Evolutionary conservation across 768 basidiomycete genomes (phyloP), one percentile per base, ranked within the genome.

Genomic region (Exidia glandulosa): DNA sequence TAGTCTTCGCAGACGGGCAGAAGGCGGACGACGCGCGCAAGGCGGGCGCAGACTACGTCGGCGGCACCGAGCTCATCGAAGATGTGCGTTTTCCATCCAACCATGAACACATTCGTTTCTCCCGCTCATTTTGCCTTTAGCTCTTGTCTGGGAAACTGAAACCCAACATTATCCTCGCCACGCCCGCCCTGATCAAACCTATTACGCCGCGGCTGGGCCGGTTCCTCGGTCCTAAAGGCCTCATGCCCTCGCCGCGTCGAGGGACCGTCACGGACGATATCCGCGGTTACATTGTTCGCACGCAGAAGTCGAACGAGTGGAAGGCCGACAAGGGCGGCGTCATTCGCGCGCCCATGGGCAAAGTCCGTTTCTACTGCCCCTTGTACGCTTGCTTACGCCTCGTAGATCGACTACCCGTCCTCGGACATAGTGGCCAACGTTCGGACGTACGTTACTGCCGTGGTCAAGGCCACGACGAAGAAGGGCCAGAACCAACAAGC

Each of bases 201-300:
- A 90, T 98, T 62, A 86, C 87, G 13, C 84, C 88, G 3, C 85
- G 81, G 67, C 79, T 98, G 2, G 94, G 84, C 71, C 74, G 90
- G 74, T 74, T 87, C 72, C 76, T 89, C 73, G 73, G 95, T 66
- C 94, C 93, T 45, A 83, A 90, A 57, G 95, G 95, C 59, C 75
- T 98, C 50, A 96, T 99, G 94, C 96, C 96, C 12, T 88, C 90
- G 6, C 90, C 88, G 63, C 85, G 94, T 70, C 81, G 94, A 60
- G 96, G 96, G 3, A 94, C 94, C 1, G 95, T 98, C 23, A 90
- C 91, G 1, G 89, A 93, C 56, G 91, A 97, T 61, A 78, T 97
- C 45, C 85, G 79, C 14, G 84, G 84, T 13, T 94, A 88, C 63
- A 84, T 99, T 60, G 79, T 82, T 65, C 82, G 83, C 56, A 80